Evolutionary conservation across 2,329 filamentous ascomycete genomes (phyloP).

Genomic region (Epichloe sylvatica): DNA sequence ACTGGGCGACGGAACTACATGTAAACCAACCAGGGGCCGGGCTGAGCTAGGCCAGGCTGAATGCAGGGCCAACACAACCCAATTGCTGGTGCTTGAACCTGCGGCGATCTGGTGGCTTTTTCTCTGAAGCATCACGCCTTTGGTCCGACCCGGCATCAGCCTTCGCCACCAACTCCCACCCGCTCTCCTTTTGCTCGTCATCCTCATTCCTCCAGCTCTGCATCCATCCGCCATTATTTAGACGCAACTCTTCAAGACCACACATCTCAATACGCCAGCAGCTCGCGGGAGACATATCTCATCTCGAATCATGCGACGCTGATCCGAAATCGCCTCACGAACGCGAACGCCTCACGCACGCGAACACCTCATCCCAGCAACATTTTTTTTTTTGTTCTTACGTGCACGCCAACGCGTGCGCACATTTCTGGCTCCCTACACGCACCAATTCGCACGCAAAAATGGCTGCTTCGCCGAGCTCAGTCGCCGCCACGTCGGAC

Average conservation of each 20-base stretch:
- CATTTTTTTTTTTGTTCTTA: not conserved
- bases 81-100: too few species aligned
- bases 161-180: not conserved
- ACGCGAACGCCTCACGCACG: not conserved
- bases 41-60: too few species aligned
- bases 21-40: too few species aligned
- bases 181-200: not conserved
- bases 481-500: slow-evolving; percentile 29
- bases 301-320: slow-evolving; percentile 9
- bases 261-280: not conserved
- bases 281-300: not conserved
- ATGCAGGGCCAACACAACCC: too few species aligned
- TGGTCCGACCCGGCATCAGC: not conserved
- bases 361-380: not conserved
- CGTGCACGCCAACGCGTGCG: not conserved
- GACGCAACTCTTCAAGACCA: not conserved
- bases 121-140: not conserved
- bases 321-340: slow-evolving; percentile 6
- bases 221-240: too few species aligned
- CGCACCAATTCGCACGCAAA: slow-evolving; percentile 4
- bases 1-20: slow-evolving; percentile 1
- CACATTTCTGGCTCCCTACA: not conserved
- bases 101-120: too few species aligned
- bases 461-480: slow-evolving; percentile 29
- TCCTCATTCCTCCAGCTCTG: not conserved